Evolutionary conservation across 1,139 yeast genomes (phyloP), one percentile per base, ranked within the genome.

Genomic region (Yamadazyma epiphylla): DNA sequence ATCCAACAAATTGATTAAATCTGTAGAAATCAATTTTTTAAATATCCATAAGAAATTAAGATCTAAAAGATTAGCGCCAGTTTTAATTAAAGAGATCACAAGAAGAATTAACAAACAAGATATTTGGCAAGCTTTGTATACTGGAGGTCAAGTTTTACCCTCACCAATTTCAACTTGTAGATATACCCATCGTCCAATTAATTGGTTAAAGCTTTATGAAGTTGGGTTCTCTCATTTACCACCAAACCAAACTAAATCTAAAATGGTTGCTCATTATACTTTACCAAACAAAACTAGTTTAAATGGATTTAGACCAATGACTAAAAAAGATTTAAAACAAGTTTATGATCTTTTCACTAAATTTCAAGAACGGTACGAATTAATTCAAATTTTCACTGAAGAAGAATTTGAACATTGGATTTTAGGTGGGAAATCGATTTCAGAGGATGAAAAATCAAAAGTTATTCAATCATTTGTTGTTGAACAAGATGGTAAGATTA

Each of bases 61-160:
- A 50, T 74, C 91, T n/a, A 91, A 91, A 58, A 76, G 99, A 48
- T 70, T 91, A 51, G 89, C 98, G 0, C 99, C 99, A 0, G 84
- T 91, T 11, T 67, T 91, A 51, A 91, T 91, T 55, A 84, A 85
- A 49, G 99, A 91, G 58, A 84, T 91, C 43, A 91, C 98, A 4
- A 76, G 99, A 53, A 74, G 97, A 45, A 94, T 91, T 42, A 91
- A 94, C 58, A 71, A 74, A 41, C 70, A 71, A 28, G 75, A 85
- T 35, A 83, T 89, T 37, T 91, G 97, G 96, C 97, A 91, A 55
- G 98, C 98, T 0, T 70, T 94, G 38, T 88, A 87, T 57, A 89
- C 99, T 9, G 96, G 94, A 0, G 98, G 98, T 5, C 76, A 80
- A 5, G 80, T 87, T 5, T 69, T 91, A 38, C 99, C 99, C 13